Conservation (phyloP, 1,139 yeast genomes). For the Magnusiomyces paraingens region DNA sequence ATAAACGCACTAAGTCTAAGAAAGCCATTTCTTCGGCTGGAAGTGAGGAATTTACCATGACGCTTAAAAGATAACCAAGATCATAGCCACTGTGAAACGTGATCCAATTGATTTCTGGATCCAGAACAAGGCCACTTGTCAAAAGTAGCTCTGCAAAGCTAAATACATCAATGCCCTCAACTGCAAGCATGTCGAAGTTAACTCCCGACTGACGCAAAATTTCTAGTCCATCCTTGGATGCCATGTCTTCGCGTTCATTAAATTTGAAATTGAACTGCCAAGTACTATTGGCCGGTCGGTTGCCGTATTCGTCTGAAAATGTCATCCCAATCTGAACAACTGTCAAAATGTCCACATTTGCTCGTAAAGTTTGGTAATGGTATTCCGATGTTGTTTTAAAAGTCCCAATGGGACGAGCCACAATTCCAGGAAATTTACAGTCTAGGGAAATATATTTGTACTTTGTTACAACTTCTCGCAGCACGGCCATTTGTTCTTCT, state of each 20-base stretch:
- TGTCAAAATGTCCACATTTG: conserved; percentile 81
- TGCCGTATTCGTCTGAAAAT: conserved; percentile 69
- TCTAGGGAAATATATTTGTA: conserved; percentile 66
- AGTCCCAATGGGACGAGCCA: conserved; percentile 95
- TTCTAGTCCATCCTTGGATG: conserved; percentile 67
- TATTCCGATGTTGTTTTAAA: conserved; percentile 86
- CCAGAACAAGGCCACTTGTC: conserved; percentile 78
- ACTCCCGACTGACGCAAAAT: conserved; percentile 75
- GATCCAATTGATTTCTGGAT: conserved; percentile 73
- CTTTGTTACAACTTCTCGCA: conserved; percentile 63
- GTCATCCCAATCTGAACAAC: conserved; percentile 87
- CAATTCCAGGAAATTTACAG: conserved; percentile 93
- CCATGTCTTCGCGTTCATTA: conserved; percentile 70
- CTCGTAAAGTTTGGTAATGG: conserved; percentile 90
- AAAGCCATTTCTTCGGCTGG: conserved; percentile 81
- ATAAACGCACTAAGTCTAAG: conserved; percentile 60
- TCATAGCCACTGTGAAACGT: conserved; percentile 91
- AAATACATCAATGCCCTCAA: conserved; percentile 71
- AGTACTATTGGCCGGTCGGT: conserved; percentile 67
- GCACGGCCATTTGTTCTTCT: conserved; percentile 69
- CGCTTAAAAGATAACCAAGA: conserved; percentile 77
- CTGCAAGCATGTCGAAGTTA: conserved; percentile 68
- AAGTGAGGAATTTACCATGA: conserved; percentile 67
- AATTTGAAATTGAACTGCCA: conserved; percentile 95
- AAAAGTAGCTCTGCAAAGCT: conserved; percentile 80